Percentiles rank a stretch among this genome's conserved stretches.
These are phyloP conservation scores for Quercus lobata DNA, from an alignment of 331 rosid genomes.

Conservation along the genomic window DNA sequence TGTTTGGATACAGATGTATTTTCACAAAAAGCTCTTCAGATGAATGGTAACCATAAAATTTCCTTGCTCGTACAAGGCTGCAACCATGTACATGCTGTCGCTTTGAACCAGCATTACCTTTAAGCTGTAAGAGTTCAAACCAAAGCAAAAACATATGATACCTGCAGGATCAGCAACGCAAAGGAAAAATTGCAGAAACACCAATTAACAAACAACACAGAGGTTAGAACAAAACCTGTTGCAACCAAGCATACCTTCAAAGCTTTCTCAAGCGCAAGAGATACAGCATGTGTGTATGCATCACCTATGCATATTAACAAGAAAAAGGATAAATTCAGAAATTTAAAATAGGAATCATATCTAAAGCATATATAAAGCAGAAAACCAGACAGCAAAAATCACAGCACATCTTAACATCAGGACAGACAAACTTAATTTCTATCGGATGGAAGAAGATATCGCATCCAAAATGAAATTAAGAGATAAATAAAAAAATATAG, in stretches of 20 bases:
- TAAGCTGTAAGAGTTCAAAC: slow-evolving; percentile 49
- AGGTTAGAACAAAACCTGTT: slow-evolving; percentile 14
- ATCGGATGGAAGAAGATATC: not conserved
- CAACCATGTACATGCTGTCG: slow-evolving; percentile 79
- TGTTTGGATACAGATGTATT: too few species aligned
- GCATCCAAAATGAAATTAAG: not conserved
- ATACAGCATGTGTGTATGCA: too few species aligned
- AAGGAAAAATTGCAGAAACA: not conserved
- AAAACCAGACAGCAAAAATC: too few species aligned
- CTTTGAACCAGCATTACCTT: slow-evolving; percentile 55
- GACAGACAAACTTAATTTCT: not conserved
- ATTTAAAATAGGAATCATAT: too few species aligned
- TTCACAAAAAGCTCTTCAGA: too few species aligned
- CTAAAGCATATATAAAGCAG: too few species aligned
- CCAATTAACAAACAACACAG: not conserved
- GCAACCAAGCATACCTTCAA: slow-evolving; percentile 61
- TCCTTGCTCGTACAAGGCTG: slow-evolving; percentile 53
- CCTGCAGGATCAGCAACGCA: slow-evolving; percentile 2
- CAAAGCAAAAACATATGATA: not conserved
- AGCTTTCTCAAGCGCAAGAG: slow-evolving; percentile 66
- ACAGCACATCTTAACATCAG: not conserved
- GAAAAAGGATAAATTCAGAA: too few species aligned
- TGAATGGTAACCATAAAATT: slow-evolving; percentile 49
- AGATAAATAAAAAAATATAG: not conserved
- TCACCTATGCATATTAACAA: too few species aligned